Base-by-base conservation (phyloP, 2,329 filamentous ascomycete species). In the Fusarium protoensiforme region DNA sequence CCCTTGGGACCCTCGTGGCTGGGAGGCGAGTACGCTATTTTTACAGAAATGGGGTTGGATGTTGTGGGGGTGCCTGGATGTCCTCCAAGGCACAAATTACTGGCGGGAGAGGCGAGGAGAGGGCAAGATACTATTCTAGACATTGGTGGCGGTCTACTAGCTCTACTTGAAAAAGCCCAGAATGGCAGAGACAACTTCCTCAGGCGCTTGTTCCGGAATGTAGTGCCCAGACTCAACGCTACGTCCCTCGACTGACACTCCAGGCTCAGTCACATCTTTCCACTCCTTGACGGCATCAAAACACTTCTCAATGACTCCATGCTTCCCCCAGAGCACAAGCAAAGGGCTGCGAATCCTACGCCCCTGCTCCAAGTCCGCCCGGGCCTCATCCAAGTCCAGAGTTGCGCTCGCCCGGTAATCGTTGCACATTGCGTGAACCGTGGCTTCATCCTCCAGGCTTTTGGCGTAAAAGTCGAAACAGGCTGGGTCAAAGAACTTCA, bases 371-470 rank as follows among this genome's bases (percentile, higher is more conserved):
- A 85, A 66, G 75, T 90, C 87, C 22, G 80, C 78, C 65, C 83
- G 82, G 43, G 87, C 83, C 75, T 86, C 84, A 2, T 88, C 85
- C 7, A 90, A 75, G 77, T 91, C 89, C 27, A 88, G 73, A 0
- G 83, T 86, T 16, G 86, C 86, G 7, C 83, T 83, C 1, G 88
- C 88, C 13, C 87, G 80, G 68, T 91, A 91, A 72, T 91, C 89
- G 69, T 90, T 84, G 68, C 87, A 89, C 80, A 85, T 87, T 0
- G 83, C 84, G 67, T 85, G 83, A 13, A 90, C 82, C 0, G 83
- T 79, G 0, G 78, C 81, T 2, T 79, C 75, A 51, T 89, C 83
- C 7, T 79, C 79, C 27, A 89, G 75, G 29, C 80, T 82, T 2
- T 78, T 78, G 1, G 81, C 80, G 67, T 89, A 90, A 3, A 82